Evolutionary conservation across 345 rosid genomes (phyloP).

Genomic region (Citrus reticulata): DNA sequence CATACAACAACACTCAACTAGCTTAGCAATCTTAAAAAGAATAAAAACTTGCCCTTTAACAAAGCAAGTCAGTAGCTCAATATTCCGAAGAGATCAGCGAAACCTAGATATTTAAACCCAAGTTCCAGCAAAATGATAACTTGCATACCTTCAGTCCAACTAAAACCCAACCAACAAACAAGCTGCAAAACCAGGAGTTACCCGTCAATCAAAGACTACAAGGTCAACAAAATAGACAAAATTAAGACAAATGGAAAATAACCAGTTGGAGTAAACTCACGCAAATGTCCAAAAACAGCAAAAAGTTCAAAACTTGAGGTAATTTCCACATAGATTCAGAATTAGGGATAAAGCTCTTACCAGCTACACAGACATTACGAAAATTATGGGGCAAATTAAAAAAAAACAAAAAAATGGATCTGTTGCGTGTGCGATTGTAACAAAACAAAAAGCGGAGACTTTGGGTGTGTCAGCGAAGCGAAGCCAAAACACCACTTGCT

Average conservation of each 20-base stretch:
- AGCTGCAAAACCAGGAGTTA: slow-evolving; percentile 32
- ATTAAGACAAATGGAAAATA: slow-evolving; percentile 13
- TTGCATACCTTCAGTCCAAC: slow-evolving; percentile 46
- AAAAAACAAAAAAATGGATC: background rate
- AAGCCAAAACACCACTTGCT: background rate
- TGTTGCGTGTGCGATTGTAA: background rate
- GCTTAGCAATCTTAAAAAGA: slow-evolving; percentile 16
- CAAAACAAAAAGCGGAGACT: background rate
- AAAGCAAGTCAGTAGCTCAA: slow-evolving; percentile 5
- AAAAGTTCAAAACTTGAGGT: slow-evolving; percentile 18
- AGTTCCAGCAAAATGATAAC: slow-evolving; percentile 36
- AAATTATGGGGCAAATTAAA: background rate
- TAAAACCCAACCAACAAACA: slow-evolving; percentile 34
- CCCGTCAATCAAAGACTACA: background rate
- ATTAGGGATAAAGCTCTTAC: slow-evolving; percentile 17
- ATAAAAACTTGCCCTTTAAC: background rate
- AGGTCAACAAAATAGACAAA: slow-evolving; percentile 18
- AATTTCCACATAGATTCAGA: slow-evolving; percentile 2
- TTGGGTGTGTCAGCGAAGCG: background rate
- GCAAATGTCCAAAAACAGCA: slow-evolving; percentile 6
- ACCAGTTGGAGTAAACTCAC: slow-evolving; percentile 15
- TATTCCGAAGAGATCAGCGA: background rate
- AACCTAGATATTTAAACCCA: slow-evolving; percentile 25
- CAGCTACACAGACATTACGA: background rate
- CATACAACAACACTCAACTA: slow-evolving; percentile 30